phyloP scores from a whole-genome alignment of 2,329 filamentous ascomycete species.

The Elsinoe arachidis region DNA sequence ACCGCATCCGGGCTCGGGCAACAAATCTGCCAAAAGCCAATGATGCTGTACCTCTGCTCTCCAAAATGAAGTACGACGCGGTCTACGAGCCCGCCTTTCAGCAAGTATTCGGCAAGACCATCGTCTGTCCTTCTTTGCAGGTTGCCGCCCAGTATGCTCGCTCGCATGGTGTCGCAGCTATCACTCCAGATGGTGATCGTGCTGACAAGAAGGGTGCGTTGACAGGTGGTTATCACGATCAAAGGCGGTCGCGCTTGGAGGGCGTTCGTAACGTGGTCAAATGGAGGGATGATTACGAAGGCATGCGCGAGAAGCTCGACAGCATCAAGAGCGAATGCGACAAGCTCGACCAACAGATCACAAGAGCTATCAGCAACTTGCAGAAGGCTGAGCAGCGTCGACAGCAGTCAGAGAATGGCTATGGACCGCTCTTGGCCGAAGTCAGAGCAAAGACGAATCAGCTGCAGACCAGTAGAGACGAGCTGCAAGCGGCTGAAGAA shows the following conservation, averaged over 20 bases:
- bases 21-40: slow-evolving; percentile 71
- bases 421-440: slow-evolving; percentile 70
- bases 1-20: slow-evolving; percentile 62
- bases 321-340: slow-evolving; percentile 65
- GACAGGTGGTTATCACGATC: slow-evolving; percentile 89
- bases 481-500: slow-evolving; percentile 62
- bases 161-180: slow-evolving; percentile 83
- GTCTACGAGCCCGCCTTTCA: slow-evolving; percentile 78
- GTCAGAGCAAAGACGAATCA: slow-evolving; percentile 66
- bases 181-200: slow-evolving; percentile 89
- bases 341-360: slow-evolving; percentile 79
- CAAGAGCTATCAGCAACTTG: slow-evolving; percentile 70
- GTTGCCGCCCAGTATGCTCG: slow-evolving; percentile 85
- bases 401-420: slow-evolving; percentile 70
- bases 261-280: slow-evolving; percentile 67
- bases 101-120: slow-evolving; percentile 91
- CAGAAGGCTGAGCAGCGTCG: slow-evolving; percentile 74
- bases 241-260: slow-evolving; percentile 75
- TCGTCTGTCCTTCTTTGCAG: slow-evolving; percentile 83
- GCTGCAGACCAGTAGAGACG: slow-evolving; percentile 62
- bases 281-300: slow-evolving; percentile 67
- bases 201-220: slow-evolving; percentile 92
- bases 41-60: slow-evolving; percentile 79
- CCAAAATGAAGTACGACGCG: slow-evolving; percentile 71
- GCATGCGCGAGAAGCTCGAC: slow-evolving; percentile 52